These are phyloP conservation scores for Dendrocalamus sinicus DNA, from an alignment of 176 grass and related monocot genomes.

Conservation along the genomic window DNA sequence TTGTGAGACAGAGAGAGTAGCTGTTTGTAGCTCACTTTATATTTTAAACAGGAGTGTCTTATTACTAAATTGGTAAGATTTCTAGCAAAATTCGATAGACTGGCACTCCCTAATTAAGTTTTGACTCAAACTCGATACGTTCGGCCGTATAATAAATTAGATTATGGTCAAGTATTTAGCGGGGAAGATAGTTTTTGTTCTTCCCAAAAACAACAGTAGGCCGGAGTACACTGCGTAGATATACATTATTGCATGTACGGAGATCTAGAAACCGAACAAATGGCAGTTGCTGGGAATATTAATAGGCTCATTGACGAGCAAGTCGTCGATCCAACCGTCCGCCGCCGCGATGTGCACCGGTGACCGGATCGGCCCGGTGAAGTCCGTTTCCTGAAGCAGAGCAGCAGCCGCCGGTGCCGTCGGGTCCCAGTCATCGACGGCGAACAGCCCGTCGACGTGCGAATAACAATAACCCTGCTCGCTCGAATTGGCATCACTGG, in stretches of 20 bases:
- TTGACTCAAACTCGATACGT: too few species aligned
- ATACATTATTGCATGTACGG: not conserved
- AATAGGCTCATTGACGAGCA: not conserved
- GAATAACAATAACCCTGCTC: not conserved
- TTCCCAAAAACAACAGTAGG: too few species aligned
- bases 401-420: not conserved
- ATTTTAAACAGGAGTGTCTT: too few species aligned
- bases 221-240: too few species aligned
- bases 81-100: too few species aligned
- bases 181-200: too few species aligned
- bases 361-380: slow-evolving; percentile 46
- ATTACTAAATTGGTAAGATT: too few species aligned
- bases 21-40: too few species aligned
- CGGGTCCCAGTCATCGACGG: not conserved
- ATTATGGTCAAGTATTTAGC: too few species aligned
- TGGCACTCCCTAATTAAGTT: too few species aligned
- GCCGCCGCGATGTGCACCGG: slow-evolving; percentile 35
- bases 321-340: not conserved
- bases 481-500: not conserved
- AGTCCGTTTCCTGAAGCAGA: slow-evolving; percentile 27
- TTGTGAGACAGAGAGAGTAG: too few species aligned
- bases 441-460: not conserved
- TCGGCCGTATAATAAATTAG: too few species aligned
- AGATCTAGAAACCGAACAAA: not conserved
- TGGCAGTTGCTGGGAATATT: not conserved